Evolutionary conservation across 1,284 basidiomycete genomes (phyloP), one percentile per base, ranked within the genome.

Genomic region (Taiwanofungus camphoratus): DNA sequence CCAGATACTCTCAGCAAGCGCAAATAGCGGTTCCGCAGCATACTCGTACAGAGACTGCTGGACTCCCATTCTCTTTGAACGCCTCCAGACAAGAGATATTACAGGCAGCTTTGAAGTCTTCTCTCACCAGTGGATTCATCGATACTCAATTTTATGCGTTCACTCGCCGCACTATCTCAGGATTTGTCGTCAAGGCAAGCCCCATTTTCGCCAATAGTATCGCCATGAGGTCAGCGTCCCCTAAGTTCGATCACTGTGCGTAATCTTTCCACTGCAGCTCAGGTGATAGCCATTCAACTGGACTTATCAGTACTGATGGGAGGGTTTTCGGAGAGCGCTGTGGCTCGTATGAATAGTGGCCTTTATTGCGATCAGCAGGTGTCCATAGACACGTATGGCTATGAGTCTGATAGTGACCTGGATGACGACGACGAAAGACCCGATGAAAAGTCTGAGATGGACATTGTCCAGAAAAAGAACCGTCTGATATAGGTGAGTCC

Each of bases 71-170:
- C 12, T 5, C 29, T 7, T 23, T n/a, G 5, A 24, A 39, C 8
- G 21, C 40, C 9, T 35, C 41, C 4, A 36, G 4, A 20, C 16
- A 36, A n/a, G 12, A 44, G 15, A 22, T 38, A 3, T 19, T 44
- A 3, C 19, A 45, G 18, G 39, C 33, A 23, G 50, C 48, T 5
- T 40, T 55, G 18, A 45, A 41, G 13, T 22, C 21, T 8, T 52
- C 51, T 24, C 19, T 52, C 15, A 21, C 42, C 15, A 33, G 13
- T 2, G 54, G 52, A 2, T 53, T 57, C 35, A 16, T 31, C 3
- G 52, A 57, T 43, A 52, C 51, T 3, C 42, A 46, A 24, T 46
- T 55, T 37, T 50, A 52, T 37, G 20, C 47, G 6, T 54, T 43
- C 35, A 50, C 55, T 11, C 39, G 42, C 20, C 50, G 52, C 19